These are phyloP conservation scores for Tetrahymena elliotti DNA, from an alignment of 73 alveolate species.

Conservation along the genomic window DNA sequence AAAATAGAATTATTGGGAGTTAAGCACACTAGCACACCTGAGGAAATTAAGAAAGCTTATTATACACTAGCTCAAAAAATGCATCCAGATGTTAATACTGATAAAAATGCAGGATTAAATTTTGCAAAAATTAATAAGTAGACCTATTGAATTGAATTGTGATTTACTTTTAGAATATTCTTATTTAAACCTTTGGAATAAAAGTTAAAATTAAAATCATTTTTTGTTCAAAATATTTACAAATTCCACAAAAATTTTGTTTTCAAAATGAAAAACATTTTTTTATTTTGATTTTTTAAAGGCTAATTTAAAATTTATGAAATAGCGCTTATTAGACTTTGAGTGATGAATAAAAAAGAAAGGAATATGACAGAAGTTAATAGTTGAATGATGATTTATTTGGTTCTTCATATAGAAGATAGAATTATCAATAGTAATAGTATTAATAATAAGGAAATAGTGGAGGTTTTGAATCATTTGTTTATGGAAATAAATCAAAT, in stretches of 20 bases:
- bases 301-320: not conserved
- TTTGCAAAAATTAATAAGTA: conserved; percentile 75
- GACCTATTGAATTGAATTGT: not conserved
- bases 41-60: conserved; percentile 83
- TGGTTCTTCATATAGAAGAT: not conserved
- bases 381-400: not conserved
- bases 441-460: not conserved
- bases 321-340: not conserved
- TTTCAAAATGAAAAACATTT: too few relatives aligned
- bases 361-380: not conserved
- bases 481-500: not conserved
- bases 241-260: not conserved
- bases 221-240: not conserved
- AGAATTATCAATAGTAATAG: too few relatives aligned
- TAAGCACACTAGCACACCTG: conserved; percentile 53
- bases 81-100: conserved; percentile 87
- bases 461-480: not conserved
- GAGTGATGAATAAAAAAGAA: not conserved
- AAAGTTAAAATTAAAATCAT: not conserved
- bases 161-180: not conserved
- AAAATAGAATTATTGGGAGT: conserved; percentile 63
- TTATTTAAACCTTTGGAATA: not conserved
- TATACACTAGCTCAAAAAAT: conserved; percentile 72
- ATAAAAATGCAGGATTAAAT: conserved; percentile 77
- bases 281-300: too few relatives aligned